These are phyloP conservation scores for Mycosphaerella sp. DNA, from an alignment of 2,329 filamentous ascomycete species.

Conservation along the genomic window DNA sequence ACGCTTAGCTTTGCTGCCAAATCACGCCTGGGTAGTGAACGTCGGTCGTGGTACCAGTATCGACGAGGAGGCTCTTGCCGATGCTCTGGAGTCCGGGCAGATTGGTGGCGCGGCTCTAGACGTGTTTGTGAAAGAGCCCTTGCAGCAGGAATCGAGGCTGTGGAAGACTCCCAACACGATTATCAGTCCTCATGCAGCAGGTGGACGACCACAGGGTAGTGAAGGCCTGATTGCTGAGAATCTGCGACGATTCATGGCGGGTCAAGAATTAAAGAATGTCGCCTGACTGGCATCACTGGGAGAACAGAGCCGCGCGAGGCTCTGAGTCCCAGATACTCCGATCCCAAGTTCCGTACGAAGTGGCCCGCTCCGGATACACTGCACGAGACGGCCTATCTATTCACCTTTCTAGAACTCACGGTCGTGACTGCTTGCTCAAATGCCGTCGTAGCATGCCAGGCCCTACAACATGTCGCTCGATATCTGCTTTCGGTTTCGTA, in stretches of 20 bases:
- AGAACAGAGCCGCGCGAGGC: constrained; percentile 1
- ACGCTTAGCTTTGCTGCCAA: constrained; percentile 49
- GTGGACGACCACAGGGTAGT: constrained; percentile 55
- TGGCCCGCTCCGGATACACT: no score
- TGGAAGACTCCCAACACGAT: constrained; percentile 50
- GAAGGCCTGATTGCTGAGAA: constrained; percentile 58
- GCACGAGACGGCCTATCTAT: no score
- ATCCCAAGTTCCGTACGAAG: not conserved
- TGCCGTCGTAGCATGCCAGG: no score
- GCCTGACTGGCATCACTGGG: constrained; percentile 1
- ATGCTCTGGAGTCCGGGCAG: constrained; percentile 41
- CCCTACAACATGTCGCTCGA: no score
- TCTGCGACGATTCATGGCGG: constrained; percentile 53
- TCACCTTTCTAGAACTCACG: no score
- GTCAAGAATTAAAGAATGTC: constrained; percentile 54
- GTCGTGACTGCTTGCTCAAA: no score
- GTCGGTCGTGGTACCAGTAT: constrained; percentile 61
- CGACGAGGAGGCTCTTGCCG: constrained; percentile 45
- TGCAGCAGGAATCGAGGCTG: constrained; percentile 44
- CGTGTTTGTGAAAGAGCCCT: constrained; percentile 47
- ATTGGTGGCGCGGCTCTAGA: constrained; percentile 49
- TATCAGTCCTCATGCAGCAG: constrained; percentile 54
- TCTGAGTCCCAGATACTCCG: not conserved
- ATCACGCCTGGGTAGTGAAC: constrained; percentile 63
- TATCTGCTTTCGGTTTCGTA: no score